These are phyloP conservation scores for Candida sojae DNA, from an alignment of 1,139 yeast genomes.

Conservation along the genomic window DNA sequence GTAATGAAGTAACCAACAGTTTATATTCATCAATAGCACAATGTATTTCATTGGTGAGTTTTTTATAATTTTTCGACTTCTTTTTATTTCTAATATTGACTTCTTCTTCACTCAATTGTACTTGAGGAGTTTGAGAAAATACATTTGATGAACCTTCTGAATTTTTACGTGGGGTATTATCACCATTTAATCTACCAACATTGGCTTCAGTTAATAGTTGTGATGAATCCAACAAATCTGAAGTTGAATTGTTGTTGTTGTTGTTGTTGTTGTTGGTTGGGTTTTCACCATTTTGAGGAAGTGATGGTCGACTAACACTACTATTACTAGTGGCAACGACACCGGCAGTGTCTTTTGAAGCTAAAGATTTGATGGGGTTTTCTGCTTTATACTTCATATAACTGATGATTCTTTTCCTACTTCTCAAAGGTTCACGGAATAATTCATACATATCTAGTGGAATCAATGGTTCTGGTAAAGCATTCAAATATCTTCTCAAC, in stretches of 20 bases:
- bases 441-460: conserved; percentile 76
- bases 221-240: conserved; percentile 19
- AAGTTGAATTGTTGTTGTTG: background rate
- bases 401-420: conserved; percentile 59
- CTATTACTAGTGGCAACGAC: conserved; percentile 1
- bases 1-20: conserved; percentile 62
- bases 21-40: conserved; percentile 75
- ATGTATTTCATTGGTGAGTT: conserved; percentile 59
- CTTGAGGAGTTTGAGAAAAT: conserved; percentile 3
- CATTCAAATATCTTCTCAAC: conserved; percentile 80
- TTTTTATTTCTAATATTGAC: conserved; percentile 12
- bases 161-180: conserved; percentile 1
- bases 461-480: conserved; percentile 88
- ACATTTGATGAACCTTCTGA: conserved; percentile 6
- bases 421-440: conserved; percentile 76
- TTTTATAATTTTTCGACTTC: conserved; percentile 40
- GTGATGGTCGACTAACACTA: background rate
- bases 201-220: conserved; percentile 36
- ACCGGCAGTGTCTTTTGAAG: conserved; percentile 1
- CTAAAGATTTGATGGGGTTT: conserved; percentile 30
- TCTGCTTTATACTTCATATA: conserved; percentile 61
- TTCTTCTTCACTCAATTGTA: conserved; percentile 10
- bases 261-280: background rate
- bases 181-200: conserved; percentile 24
- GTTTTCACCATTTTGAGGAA: background rate